These are phyloP conservation scores for Candida nanaspora DNA, from an alignment of 805 yeast genomes.

Conservation along the genomic window DNA sequence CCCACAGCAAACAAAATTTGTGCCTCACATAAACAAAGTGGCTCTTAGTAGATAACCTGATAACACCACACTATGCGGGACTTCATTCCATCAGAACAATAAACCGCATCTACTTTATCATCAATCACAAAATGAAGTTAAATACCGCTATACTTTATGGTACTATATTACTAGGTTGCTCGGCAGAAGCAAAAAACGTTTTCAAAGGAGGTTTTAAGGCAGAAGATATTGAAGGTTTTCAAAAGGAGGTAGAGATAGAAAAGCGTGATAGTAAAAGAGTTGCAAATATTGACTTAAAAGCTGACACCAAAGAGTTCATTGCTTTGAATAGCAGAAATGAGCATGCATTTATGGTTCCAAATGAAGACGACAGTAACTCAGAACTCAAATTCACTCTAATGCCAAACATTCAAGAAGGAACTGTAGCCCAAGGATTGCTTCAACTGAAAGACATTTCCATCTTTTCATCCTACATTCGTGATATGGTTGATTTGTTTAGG, in stretches of 20 bases:
- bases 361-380: background rate
- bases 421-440: conserved; percentile 32
- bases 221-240: background rate
- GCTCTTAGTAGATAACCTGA: no score
- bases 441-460: conserved; percentile 42
- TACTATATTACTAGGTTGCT: background rate
- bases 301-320: background rate
- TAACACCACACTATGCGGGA: no score
- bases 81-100: no score
- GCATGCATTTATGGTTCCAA: conserved; percentile 1
- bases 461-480: conserved; percentile 67
- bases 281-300: conserved; percentile 5
- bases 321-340: conserved; percentile 7
- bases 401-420: conserved; percentile 18
- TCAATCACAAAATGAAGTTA: background rate
- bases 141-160: background rate
- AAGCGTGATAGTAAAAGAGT: conserved; percentile 11
- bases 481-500: conserved; percentile 40
- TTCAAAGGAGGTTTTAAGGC: background rate
- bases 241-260: background rate
- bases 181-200: conserved; percentile 11
- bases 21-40: no score
- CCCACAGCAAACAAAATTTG: no score
- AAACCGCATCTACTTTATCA: background rate
- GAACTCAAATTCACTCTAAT: conserved; percentile 14